Conservation (phyloP, 2,329 filamentous ascomycete genomes). For the Pseudocercospora eumusae region DNA sequence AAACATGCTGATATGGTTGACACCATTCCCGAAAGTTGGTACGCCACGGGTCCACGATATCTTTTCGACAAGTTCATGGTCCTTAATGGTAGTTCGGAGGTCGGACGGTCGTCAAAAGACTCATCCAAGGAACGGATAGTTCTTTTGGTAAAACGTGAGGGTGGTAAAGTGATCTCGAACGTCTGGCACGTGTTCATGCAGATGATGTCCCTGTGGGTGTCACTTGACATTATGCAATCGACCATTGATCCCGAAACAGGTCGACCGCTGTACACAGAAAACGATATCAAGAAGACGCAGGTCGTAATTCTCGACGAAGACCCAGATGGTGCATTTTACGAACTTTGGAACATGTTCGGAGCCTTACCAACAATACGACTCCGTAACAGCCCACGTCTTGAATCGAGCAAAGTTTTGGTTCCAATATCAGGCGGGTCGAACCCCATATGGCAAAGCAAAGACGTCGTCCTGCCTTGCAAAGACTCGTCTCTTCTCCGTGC, state of each 20-base stretch:
- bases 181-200: slow-evolving; percentile 20
- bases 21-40: slow-evolving; percentile 15
- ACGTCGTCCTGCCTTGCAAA: slow-evolving; percentile 8
- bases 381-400: slow-evolving; percentile 7
- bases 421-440: slow-evolving; percentile 17
- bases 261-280: slow-evolving; percentile 12
- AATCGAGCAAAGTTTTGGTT: slow-evolving; percentile 10
- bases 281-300: slow-evolving; percentile 4
- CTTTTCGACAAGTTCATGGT: slow-evolving; percentile 11
- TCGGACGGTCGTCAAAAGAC: neutral
- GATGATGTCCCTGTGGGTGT: slow-evolving; percentile 20
- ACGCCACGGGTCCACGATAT: slow-evolving; percentile 12
- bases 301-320: slow-evolving; percentile 15
- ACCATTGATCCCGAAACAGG: slow-evolving; percentile 14
- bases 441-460: slow-evolving; percentile 20
- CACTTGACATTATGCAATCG: slow-evolving; percentile 13
- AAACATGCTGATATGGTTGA: neutral
- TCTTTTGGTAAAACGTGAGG: slow-evolving; percentile 14
- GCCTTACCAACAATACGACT: slow-evolving; percentile 12
- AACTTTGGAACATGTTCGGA: slow-evolving; percentile 13
- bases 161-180: slow-evolving; percentile 10
- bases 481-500: slow-evolving; percentile 13
- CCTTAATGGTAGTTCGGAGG: neutral
- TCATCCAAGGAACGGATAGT: neutral
- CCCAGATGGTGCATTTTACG: slow-evolving; percentile 14